Percentiles rank a stretch among this genome's conserved stretches.
phyloP scores from a whole-genome alignment of 257 asterid species.

The Nemophila menziesii region DNA sequence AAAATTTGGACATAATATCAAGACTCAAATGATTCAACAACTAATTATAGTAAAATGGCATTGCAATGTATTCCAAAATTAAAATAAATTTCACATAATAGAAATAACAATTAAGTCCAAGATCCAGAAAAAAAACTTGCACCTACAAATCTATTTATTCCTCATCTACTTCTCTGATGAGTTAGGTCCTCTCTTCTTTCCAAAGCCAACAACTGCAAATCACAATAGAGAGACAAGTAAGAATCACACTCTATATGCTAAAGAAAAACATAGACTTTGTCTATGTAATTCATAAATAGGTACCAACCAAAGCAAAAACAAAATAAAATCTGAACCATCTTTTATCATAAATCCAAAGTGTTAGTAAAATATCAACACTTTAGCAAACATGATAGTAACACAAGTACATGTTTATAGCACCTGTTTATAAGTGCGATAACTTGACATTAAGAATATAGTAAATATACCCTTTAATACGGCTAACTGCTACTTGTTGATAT shows the following conservation, averaged over 20 bases:
- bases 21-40: background rate
- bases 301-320: background rate
- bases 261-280: background rate
- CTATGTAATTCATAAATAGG: background rate
- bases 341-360: no score
- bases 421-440: no score
- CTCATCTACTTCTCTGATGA: slow-evolving; percentile 57
- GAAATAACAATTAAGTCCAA: slow-evolving; percentile 4
- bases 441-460: no score
- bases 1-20: background rate
- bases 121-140: slow-evolving; percentile 8
- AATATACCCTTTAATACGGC: no score
- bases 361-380: no score
- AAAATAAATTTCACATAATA: slow-evolving; percentile 10
- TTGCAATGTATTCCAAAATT: background rate
- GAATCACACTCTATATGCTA: background rate
- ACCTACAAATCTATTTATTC: slow-evolving; percentile 12
- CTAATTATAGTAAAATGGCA: background rate
- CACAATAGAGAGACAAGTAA: background rate
- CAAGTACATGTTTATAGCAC: no score
- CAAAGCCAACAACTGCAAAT: slow-evolving; percentile 81
- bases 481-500: no score
- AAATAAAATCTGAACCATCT: no score
- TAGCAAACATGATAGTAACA: no score
- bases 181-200: slow-evolving; percentile 83